Evolutionary conservation across 164 flowering plant genomes (phyloP).

Genomic region (Nelumbo lutea): DNA sequence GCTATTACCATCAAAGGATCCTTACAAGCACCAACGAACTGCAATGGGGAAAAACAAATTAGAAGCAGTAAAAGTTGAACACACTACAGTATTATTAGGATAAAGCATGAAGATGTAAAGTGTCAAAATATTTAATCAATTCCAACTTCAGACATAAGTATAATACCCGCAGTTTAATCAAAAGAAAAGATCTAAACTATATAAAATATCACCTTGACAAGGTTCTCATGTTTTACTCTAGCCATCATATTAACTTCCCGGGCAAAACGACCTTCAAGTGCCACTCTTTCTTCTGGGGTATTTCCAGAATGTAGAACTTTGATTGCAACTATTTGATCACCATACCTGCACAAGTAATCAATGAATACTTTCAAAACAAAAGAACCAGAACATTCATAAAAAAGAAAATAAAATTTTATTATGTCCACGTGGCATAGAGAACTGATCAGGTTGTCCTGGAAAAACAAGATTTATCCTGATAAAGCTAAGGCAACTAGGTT

Average conservation of each 20-base stretch:
- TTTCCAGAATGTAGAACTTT: constrained; percentile 75
- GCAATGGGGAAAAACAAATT: constrained; percentile 15
- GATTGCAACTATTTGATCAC: constrained; percentile 69
- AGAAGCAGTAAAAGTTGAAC: too few relatives aligned
- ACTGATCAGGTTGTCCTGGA: too few relatives aligned
- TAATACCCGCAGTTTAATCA: neutral
- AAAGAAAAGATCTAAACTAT: neutral
- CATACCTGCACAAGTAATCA: constrained; percentile 40
- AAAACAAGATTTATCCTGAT: too few relatives aligned
- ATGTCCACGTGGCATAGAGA: too few relatives aligned
- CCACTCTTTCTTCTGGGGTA: constrained; percentile 60
- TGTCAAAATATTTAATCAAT: neutral
- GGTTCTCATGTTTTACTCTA: constrained; percentile 80
- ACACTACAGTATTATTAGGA: neutral
- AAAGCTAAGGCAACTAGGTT: too few relatives aligned
- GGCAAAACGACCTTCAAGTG: constrained; percentile 66
- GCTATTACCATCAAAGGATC: constrained; percentile 90
- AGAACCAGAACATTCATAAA: neutral
- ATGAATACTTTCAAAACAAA: neutral
- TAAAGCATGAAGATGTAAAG: neutral
- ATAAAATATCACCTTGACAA: constrained; percentile 60
- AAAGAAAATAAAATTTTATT: neutral
- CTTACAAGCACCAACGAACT: constrained; percentile 97
- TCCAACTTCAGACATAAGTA: neutral
- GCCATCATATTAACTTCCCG: constrained; percentile 96